These are phyloP conservation scores for Arachnomyces sp. DNA, from an alignment of 2,329 filamentous ascomycete genomes.

Conservation along the genomic window DNA sequence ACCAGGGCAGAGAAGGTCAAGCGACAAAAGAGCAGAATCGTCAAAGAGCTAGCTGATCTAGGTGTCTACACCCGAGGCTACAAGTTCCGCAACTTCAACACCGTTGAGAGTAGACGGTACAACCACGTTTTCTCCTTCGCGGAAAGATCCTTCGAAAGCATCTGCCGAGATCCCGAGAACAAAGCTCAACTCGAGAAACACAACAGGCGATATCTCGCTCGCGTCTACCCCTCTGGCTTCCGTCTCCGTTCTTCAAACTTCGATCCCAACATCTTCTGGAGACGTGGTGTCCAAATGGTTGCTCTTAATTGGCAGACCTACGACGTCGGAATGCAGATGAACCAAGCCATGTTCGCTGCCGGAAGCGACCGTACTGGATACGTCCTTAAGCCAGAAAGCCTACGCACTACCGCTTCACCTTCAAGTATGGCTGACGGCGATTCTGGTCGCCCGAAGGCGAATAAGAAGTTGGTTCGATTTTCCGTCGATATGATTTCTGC, in stretches of 20 bases:
- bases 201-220: conserved; percentile 85
- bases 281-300: conserved; percentile 92
- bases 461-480: conserved; percentile 76
- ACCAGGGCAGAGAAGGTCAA: conserved; percentile 53
- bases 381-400: conserved; percentile 81
- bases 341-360: conserved; percentile 94
- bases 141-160: conserved; percentile 75
- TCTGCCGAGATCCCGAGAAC: conserved; percentile 65
- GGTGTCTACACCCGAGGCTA: conserved; percentile 71
- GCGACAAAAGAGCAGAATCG: conserved; percentile 71
- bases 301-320: conserved; percentile 98
- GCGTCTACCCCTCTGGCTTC: conserved; percentile 79
- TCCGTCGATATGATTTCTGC: conserved; percentile 84
- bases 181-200: conserved; percentile 77
- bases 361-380: conserved; percentile 82
- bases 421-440: conserved; percentile 16
- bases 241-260: conserved; percentile 88
- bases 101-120: conserved; percentile 69
- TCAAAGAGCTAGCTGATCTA: conserved; percentile 70
- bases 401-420: conserved; percentile 44
- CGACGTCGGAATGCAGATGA: conserved; percentile 89
- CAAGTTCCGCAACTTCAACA: conserved; percentile 76
- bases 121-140: conserved; percentile 96
- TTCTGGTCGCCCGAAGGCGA: conserved; percentile 48
- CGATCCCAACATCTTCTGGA: conserved; percentile 88